Conservation (phyloP, 106 monocot genomes). For the Allium fistulosum region DNA sequence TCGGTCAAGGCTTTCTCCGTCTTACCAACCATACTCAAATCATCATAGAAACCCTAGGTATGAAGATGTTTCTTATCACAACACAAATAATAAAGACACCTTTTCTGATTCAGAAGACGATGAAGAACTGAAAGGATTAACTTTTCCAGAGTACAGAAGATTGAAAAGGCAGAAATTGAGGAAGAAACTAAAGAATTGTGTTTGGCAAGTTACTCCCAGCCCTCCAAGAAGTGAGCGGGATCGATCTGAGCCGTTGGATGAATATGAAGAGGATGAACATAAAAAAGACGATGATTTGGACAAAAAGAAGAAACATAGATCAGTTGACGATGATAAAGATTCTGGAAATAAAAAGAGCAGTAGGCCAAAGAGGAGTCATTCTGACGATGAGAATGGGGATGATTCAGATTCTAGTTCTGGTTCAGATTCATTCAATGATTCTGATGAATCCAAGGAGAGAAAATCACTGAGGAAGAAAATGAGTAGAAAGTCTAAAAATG, state of each 20-base stretch:
- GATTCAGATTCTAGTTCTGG: constrained; percentile 12
- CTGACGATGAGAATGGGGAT: constrained; percentile 11
- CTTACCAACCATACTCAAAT: constrained; percentile 11
- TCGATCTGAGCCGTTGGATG: constrained; percentile 18
- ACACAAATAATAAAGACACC: neutral
- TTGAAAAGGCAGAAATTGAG: constrained; percentile 76
- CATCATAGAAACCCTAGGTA: constrained; percentile 6
- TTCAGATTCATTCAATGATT: constrained; percentile 12
- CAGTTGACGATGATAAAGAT: neutral
- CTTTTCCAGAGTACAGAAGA: constrained; percentile 72
- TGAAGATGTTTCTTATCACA: neutral
- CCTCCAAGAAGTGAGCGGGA: constrained; percentile 42
- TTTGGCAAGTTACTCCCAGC: constrained; percentile 77
- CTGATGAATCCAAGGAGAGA: constrained; percentile 19
- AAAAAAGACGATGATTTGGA: constrained; percentile 16
- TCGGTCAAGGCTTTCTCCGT: constrained; percentile 21
- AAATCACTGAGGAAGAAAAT: neutral
- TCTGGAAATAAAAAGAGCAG: constrained; percentile 22
- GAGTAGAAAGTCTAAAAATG: too few species aligned
- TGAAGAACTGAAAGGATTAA: constrained; percentile 76
- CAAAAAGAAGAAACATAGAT: constrained; percentile 4
- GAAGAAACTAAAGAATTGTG: constrained; percentile 65
- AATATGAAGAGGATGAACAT: constrained; percentile 21
- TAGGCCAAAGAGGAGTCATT: constrained; percentile 13
- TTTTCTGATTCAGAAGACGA: constrained; percentile 20